Conservation (phyloP, 2,329 filamentous ascomycete genomes). For the Neofusicoccum cordaticola region DNA sequence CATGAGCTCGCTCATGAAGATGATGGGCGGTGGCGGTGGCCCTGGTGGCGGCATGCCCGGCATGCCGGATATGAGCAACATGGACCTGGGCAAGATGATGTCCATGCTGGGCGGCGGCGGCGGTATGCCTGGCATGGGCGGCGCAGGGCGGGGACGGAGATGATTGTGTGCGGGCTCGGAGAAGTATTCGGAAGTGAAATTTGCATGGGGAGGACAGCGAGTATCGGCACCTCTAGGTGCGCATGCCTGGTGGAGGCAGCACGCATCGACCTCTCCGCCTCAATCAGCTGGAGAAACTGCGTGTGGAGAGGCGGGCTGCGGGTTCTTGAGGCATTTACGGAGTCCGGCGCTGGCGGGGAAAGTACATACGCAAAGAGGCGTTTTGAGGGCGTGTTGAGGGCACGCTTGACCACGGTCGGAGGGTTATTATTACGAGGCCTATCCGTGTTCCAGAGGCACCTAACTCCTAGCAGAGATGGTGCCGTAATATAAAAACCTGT, state of each 20-base stretch:
- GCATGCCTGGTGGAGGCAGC: too few relatives aligned
- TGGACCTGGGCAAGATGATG: slow-evolving; percentile 31
- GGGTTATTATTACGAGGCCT: not conserved
- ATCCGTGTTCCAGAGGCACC: not conserved
- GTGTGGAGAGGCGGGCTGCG: not conserved
- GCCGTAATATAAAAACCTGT: not conserved
- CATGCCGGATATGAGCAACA: slow-evolving; percentile 59
- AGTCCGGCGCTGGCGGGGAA: not conserved
- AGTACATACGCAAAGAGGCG: not conserved
- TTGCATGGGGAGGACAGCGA: too few relatives aligned
- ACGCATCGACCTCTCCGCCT: not conserved
- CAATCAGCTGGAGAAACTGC: not conserved
- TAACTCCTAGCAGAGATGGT: not conserved
- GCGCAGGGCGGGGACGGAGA: slow-evolving; percentile 13
- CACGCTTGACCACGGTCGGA: not conserved
- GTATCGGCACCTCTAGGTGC: too few relatives aligned
- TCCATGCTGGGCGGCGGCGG: slow-evolving; percentile 34
- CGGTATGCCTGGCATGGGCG: not conserved
- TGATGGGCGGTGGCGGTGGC: slow-evolving; percentile 68
- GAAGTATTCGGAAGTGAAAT: too few relatives aligned
- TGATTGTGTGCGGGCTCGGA: not conserved
- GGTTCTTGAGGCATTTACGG: not conserved
- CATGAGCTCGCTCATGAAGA: slow-evolving; percentile 85
- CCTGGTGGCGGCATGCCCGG: slow-evolving; percentile 48
- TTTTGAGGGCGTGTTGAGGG: not conserved